A percentile compares a stretch with the other conserved stretches of the same genome.
Evolutionary conservation across 306 rosid genomes (phyloP).

Genomic region (Glycine latifolia): DNA sequence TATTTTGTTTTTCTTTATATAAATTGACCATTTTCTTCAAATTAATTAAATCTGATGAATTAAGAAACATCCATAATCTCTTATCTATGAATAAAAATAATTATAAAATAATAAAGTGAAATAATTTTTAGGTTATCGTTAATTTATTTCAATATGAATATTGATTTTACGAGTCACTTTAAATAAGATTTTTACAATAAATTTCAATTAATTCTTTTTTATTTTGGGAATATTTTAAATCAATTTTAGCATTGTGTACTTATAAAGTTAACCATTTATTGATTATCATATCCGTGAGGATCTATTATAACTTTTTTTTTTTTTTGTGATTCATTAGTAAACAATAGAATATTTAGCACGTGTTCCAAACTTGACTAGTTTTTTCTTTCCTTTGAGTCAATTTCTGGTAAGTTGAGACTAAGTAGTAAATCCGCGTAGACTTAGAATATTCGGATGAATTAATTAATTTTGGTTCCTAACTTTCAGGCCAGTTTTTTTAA

Average conservation of each 20-base stretch:
- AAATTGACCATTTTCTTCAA: neutral
- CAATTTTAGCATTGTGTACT: neutral
- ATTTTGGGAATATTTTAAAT: neutral
- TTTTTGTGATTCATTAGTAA: too few species aligned
- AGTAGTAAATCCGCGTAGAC: too few species aligned
- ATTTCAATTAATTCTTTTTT: neutral
- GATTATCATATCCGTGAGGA: neutral
- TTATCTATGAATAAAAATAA: too few species aligned
- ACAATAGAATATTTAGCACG: too few species aligned
- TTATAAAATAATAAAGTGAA: neutral
- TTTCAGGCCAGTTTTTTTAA: too few species aligned
- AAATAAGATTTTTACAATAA: neutral
- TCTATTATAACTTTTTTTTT: too few species aligned
- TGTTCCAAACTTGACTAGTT: too few species aligned
- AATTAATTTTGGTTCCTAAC: too few species aligned
- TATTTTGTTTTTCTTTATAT: neutral
- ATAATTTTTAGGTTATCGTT: neutral
- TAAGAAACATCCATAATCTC: too few species aligned
- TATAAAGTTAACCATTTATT: neutral
- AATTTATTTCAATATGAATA: neutral
- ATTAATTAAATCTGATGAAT: neutral
- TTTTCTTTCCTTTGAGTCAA: too few species aligned
- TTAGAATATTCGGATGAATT: too few species aligned
- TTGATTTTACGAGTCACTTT: neutral
- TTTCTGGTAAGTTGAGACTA: too few species aligned